Evolutionary conservation across 768 basidiomycete species (phyloP).

Genomic region (Filobasidium wieringae): DNA sequence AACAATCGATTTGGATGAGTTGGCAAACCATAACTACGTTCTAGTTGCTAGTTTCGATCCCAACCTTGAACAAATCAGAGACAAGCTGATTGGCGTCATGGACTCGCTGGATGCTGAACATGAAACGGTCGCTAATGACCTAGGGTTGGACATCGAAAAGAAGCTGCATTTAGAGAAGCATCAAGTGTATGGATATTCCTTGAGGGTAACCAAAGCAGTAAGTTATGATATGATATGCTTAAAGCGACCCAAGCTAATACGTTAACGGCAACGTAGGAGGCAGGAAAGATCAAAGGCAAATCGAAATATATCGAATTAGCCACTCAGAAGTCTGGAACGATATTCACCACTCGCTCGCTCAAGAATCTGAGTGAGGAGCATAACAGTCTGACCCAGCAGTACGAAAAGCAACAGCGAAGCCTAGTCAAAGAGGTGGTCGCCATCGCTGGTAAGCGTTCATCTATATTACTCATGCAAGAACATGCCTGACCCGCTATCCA

Average conservation of each 20-base stretch:
- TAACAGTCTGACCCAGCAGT: conserved; percentile 54
- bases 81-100: conserved; percentile 56
- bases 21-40: conserved; percentile 63
- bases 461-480: not conserved
- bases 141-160: conserved; percentile 77
- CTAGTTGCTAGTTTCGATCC: conserved; percentile 87
- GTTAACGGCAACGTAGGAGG: conserved; percentile 50
- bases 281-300: conserved; percentile 52
- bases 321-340: conserved; percentile 72
- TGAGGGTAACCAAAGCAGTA: conserved; percentile 82
- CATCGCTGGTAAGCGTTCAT: conserved; percentile 63
- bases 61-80: conserved; percentile 55
- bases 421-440: conserved; percentile 85
- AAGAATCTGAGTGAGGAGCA: conserved; percentile 63
- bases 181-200: conserved; percentile 77
- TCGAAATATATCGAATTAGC: conserved; percentile 71
- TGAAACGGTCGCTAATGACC: conserved; percentile 52
- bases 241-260: not conserved
- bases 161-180: conserved; percentile 93
- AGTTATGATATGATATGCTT: conserved; percentile 23
- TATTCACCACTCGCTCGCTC: conserved; percentile 69
- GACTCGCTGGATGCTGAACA: conserved; percentile 80
- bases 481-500: not conserved
- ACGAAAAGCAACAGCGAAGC: conserved; percentile 61
- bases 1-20: conserved; percentile 78